Evolutionary conservation across 768 basidiomycete genomes (phyloP), one percentile per base, ranked within the genome.

Genomic region (Boletus sp.): DNA sequence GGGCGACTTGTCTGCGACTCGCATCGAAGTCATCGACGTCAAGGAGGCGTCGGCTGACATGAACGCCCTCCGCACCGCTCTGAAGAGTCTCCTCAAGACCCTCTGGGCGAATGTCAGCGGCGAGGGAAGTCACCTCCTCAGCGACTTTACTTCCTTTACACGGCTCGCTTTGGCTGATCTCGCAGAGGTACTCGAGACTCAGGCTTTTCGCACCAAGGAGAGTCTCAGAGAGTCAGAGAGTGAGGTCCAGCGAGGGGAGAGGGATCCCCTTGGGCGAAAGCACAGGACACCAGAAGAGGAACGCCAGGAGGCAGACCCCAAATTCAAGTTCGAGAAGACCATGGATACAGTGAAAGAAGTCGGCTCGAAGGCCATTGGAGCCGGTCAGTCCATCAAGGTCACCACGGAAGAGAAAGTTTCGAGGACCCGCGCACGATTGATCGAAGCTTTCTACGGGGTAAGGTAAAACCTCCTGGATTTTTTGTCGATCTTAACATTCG

Each of bases 121-220:
- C 4, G 85, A 87, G 64, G 79, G 81, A 14, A 69, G 72, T 40
- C 76, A 77, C 33, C 70, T 87, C 25, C 72, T 85, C 59, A 69
- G 75, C 50, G 87, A 89, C 66, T 79, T 88, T 60, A 75, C 83
- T 6, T 87, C 85, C 29, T 82, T 88, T 58, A 60, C 77, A 1
- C 82, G 88, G 0, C 76, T 87, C 30, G 78, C 84, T 3, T 70
- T 88, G 41, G 85, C 87, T 0, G 85, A 89, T 51, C 78, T 81
- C 0, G 85, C 86, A 1, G 85, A 85, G 48, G 68, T 78, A 17
- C 54, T 88, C 19, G 82, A 87, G 58, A 61, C 67, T 0, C 74
- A 76, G 47, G 88, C 86, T 0, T 71, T 74, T 4, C 57, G 62
- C 2, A 77, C 82, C 0, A 86, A 85, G 51, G 72, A 81, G 33